phyloP scores from a whole-genome alignment of 2,329 filamentous ascomycete genomes.

The Fusarium nisikadoi region DNA sequence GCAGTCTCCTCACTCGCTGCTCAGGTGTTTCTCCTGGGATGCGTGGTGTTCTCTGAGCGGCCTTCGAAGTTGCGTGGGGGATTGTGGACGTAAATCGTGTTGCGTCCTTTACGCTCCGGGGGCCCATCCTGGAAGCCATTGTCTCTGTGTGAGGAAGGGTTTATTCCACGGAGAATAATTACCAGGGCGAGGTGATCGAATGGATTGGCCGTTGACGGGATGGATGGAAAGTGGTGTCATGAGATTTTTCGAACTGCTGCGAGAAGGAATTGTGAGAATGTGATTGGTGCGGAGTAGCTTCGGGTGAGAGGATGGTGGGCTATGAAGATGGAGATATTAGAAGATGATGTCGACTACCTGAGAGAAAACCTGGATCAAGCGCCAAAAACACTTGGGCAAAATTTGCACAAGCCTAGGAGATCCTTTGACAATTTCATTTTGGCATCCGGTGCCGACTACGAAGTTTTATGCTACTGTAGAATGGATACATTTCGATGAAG shows the following conservation, averaged over 20 bases:
- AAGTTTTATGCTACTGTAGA: neutral
- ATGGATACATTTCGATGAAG: neutral
- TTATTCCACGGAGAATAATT: neutral
- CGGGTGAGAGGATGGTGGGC: conserved; percentile 44
- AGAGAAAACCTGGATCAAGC: neutral
- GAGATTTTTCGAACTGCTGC: conserved; percentile 50
- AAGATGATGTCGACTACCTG: conserved; percentile 3
- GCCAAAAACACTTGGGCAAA: neutral
- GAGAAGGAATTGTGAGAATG: conserved; percentile 42
- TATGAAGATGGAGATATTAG: neutral
- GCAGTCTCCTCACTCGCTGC: conserved; percentile 74
- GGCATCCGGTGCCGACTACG: too few species aligned
- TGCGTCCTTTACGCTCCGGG: conserved; percentile 80
- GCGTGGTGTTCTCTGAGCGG: conserved; percentile 48
- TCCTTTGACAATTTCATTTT: neutral
- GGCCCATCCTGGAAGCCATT: conserved; percentile 59
- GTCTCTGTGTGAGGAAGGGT: conserved; percentile 27
- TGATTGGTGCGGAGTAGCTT: conserved; percentile 53
- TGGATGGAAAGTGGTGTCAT: conserved; percentile 48
- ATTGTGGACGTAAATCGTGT: conserved; percentile 72
- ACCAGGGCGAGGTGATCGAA: neutral
- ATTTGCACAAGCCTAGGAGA: neutral
- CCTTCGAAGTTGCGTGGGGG: conserved; percentile 74
- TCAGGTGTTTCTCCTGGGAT: conserved; percentile 69
- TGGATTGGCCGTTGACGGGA: conserved; percentile 32